phyloP scores from a whole-genome alignment of 371 early-diverging fungal genomes.

The Mortierella sp. region DNA sequence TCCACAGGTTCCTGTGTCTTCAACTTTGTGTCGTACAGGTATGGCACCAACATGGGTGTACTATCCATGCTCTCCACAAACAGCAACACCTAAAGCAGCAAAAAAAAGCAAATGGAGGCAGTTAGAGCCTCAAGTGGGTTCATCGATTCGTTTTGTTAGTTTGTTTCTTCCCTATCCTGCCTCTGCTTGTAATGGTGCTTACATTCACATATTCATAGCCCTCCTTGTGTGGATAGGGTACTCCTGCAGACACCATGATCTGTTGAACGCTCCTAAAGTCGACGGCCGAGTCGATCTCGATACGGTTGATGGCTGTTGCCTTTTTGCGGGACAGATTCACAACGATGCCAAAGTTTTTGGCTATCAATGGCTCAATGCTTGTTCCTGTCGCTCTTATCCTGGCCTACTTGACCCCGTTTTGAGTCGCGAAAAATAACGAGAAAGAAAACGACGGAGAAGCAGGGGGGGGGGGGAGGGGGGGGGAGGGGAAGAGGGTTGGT shows the following conservation, averaged over 20 bases:
- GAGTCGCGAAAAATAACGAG: neutral
- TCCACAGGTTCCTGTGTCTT: conserved; percentile 58
- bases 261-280: conserved; percentile 66
- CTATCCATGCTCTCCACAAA: conserved; percentile 60
- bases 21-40: conserved; percentile 64
- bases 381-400: conserved; percentile 65
- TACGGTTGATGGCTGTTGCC: conserved; percentile 66
- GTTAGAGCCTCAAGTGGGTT: too few species aligned
- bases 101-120: neutral
- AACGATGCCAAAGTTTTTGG: conserved; percentile 71
- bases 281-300: conserved; percentile 64
- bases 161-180: too few species aligned
- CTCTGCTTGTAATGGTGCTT: too few species aligned
- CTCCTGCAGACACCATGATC: conserved; percentile 71
- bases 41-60: conserved; percentile 68
- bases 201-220: conserved; percentile 70
- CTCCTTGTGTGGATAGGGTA: conserved; percentile 64
- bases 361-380: conserved; percentile 58
- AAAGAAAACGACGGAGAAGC: neutral
- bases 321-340: conserved; percentile 63
- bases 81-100: conserved; percentile 58
- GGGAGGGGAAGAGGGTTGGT: too few species aligned
- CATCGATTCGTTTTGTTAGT: too few species aligned
- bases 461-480: neutral
- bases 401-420: conserved; percentile 53